These are phyloP conservation scores for Colletotrichum nymphaeae DNA, from an alignment of 2,329 filamentous ascomycete species.

Conservation along the genomic window DNA sequence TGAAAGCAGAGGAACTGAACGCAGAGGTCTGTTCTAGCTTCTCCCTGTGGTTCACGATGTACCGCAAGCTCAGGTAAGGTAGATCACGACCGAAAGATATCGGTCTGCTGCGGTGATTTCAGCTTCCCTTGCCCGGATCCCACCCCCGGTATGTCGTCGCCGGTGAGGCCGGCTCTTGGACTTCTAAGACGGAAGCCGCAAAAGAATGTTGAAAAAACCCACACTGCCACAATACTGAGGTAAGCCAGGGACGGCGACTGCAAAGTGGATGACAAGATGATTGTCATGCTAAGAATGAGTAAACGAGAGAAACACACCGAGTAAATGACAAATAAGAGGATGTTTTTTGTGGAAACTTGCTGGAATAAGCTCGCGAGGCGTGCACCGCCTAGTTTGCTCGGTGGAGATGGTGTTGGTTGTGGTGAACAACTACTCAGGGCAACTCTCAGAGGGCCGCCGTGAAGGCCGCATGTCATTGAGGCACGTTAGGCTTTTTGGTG, in stretches of 20 bases:
- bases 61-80: too few species aligned
- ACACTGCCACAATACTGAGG: background rate
- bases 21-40: too few species aligned
- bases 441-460: too few species aligned
- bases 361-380: background rate
- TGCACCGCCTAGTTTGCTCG: conserved; percentile 11
- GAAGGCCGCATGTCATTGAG: background rate
- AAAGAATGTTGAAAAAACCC: background rate
- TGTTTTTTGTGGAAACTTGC: background rate
- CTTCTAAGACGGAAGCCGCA: background rate
- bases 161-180: background rate
- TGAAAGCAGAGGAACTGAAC: background rate
- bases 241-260: background rate
- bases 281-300: too few species aligned
- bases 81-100: background rate
- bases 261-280: background rate
- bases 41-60: background rate
- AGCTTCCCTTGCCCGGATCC: background rate
- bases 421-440: background rate
- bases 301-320: background rate
- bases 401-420: background rate
- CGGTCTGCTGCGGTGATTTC: background rate
- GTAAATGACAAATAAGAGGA: background rate
- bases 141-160: conserved; percentile 8
- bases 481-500: background rate